Evolutionary conservation across 495 filamentous ascomycete genomes (phyloP).

Genomic region (Penicillium roqueforti): DNA sequence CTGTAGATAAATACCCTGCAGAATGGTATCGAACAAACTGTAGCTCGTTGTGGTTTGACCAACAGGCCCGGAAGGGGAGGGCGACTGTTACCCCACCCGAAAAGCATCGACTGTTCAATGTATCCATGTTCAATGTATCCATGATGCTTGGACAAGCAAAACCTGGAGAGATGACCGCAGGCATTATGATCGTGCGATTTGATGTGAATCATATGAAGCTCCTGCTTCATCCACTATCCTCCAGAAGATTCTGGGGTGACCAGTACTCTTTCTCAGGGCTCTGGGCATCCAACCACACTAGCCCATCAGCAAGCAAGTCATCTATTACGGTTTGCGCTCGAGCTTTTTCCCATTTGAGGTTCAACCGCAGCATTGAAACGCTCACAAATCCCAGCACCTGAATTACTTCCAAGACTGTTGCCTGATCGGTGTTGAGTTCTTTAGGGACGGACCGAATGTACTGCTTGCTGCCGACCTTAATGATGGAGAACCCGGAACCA

Average conservation of each 20-base stretch:
- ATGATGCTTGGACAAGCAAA: neutral
- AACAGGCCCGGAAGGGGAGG: neutral
- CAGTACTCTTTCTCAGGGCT: slow-evolving; percentile 89
- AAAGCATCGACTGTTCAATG: neutral
- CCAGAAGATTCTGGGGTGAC: slow-evolving; percentile 61
- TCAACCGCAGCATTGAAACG: slow-evolving; percentile 87
- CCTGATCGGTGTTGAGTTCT: slow-evolving; percentile 93
- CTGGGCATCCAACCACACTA: slow-evolving; percentile 94
- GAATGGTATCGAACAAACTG: neutral
- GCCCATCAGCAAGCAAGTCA: slow-evolving; percentile 82
- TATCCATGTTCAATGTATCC: too few relatives aligned
- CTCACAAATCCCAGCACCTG: slow-evolving; percentile 83
- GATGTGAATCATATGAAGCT: neutral
- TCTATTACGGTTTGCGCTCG: slow-evolving; percentile 85
- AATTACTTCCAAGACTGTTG: slow-evolving; percentile 83
- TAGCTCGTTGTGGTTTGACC: neutral
- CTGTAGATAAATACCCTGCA: neutral
- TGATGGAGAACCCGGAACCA: slow-evolving; percentile 78
- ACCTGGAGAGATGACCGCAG: neutral
- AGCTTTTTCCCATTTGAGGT: slow-evolving; percentile 79
- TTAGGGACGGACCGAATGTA: slow-evolving; percentile 94
- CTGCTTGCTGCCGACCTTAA: slow-evolving; percentile 73
- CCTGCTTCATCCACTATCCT: slow-evolving; percentile 35
- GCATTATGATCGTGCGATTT: neutral
- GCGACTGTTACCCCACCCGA: neutral